A percentile compares a stretch with the other conserved stretches of the same genome.
Evolutionary conservation across 2,329 filamentous ascomycete species (phyloP).

Genomic region (Salinomyces thailandicus): DNA sequence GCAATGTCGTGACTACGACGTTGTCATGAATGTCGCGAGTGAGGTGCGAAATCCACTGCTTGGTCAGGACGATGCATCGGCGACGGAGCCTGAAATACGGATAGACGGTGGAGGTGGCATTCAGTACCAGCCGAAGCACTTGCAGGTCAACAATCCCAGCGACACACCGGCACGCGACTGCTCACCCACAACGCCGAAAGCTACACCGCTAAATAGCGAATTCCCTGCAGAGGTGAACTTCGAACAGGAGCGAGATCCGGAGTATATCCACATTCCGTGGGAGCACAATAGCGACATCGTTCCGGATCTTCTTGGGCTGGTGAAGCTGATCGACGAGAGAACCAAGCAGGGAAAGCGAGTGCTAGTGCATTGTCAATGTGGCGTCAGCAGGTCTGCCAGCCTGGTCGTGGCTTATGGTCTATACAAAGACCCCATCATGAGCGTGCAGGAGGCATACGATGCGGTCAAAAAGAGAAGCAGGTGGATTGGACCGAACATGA

Average conservation of each 20-base stretch:
- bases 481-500: constrained; percentile 90
- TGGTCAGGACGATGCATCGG: not conserved
- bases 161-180: constrained; percentile 11
- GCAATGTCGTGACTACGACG: constrained; percentile 66
- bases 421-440: constrained; percentile 65
- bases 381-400: constrained; percentile 74
- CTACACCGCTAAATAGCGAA: constrained; percentile 34
- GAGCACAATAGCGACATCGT: constrained; percentile 83
- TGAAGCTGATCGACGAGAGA: constrained; percentile 63
- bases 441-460: constrained; percentile 74
- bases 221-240: constrained; percentile 17
- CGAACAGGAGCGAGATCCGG: constrained; percentile 44
- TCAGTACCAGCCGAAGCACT: constrained; percentile 24
- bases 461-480: constrained; percentile 68
- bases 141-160: not conserved
- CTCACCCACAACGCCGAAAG: constrained; percentile 43
- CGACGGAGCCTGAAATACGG: constrained; percentile 23
- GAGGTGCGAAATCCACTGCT: constrained; percentile 69
- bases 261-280: constrained; percentile 82
- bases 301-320: constrained; percentile 62
- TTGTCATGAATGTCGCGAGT: constrained; percentile 74
- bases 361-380: constrained; percentile 75
- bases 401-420: constrained; percentile 78
- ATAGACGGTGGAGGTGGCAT: constrained; percentile 24
- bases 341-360: constrained; percentile 66